Conservation (phyloP, 2,329 filamentous ascomycete genomes). For the Epichloe sylvatica region DNA sequence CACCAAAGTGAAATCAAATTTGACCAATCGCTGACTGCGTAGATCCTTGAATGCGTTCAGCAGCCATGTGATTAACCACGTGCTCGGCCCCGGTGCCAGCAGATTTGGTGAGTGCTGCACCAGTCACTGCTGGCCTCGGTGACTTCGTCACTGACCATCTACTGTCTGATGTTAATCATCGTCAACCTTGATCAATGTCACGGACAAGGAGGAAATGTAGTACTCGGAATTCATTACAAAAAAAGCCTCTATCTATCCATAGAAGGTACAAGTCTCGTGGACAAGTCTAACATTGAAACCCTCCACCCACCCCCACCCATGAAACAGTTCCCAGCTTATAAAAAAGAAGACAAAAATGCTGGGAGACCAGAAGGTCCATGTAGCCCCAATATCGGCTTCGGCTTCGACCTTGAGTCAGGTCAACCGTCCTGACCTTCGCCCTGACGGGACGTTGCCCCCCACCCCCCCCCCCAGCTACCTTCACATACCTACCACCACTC, state of each 20-base stretch:
- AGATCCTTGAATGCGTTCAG: too few relatives aligned
- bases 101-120: too few relatives aligned
- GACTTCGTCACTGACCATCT: too few relatives aligned
- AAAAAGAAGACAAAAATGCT: slow-evolving; percentile 2
- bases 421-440: background rate
- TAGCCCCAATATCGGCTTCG: background rate
- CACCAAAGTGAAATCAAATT: too few relatives aligned
- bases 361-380: background rate
- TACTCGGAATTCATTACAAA: slow-evolving; percentile 2
- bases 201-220: background rate
- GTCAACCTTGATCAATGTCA: too few relatives aligned
- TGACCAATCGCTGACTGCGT: too few relatives aligned
- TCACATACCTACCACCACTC: too few relatives aligned
- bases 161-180: too few relatives aligned
- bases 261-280: background rate
- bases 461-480: too few relatives aligned
- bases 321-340: slow-evolving; percentile 1
- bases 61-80: too few relatives aligned
- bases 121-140: too few relatives aligned
- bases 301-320: background rate
- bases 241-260: slow-evolving; percentile 2
- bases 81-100: too few relatives aligned
- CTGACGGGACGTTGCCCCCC: background rate
- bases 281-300: slow-evolving; percentile 2
- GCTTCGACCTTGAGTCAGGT: background rate